A percentile compares a stretch with the other conserved stretches of the same genome.
phyloP scores from a whole-genome alignment of 306 rosid species.

The Malus asiatica region DNA sequence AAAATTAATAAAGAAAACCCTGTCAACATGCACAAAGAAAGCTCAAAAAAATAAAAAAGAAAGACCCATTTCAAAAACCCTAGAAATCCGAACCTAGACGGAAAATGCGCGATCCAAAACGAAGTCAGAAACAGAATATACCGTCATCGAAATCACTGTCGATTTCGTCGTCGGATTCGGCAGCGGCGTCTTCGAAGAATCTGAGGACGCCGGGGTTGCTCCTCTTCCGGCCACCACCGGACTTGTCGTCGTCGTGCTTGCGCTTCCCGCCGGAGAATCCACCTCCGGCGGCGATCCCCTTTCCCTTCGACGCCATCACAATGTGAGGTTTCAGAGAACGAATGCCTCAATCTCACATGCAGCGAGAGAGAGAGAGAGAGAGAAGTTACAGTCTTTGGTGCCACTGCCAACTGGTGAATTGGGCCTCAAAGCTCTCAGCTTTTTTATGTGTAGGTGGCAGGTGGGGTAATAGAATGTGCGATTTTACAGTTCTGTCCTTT shows the following conservation, averaged over 20 bases:
- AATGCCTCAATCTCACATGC: background rate
- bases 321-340: slow-evolving; percentile 17
- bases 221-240: slow-evolving; percentile 44
- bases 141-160: slow-evolving; percentile 44
- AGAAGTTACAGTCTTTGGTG: background rate
- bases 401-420: background rate
- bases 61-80: background rate
- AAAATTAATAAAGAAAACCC: background rate
- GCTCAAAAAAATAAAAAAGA: background rate
- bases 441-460: background rate
- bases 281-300: slow-evolving; percentile 51
- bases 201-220: slow-evolving; percentile 43
- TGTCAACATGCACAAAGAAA: slow-evolving; percentile 1
- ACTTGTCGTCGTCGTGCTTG: slow-evolving; percentile 29
- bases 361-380: background rate
- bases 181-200: slow-evolving; percentile 65
- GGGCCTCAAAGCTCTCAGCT: background rate
- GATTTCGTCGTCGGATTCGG: slow-evolving; percentile 41
- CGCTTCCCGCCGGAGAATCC: slow-evolving; percentile 26
- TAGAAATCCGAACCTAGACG: slow-evolving; percentile 8
- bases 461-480: background rate
- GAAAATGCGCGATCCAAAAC: background rate
- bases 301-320: slow-evolving; percentile 38
- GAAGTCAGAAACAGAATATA: slow-evolving; percentile 4
- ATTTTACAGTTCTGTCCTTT: background rate